Conservation (phyloP, 2,329 filamentous ascomycete species). For the Myriosclerotinia duriaeana region DNA sequence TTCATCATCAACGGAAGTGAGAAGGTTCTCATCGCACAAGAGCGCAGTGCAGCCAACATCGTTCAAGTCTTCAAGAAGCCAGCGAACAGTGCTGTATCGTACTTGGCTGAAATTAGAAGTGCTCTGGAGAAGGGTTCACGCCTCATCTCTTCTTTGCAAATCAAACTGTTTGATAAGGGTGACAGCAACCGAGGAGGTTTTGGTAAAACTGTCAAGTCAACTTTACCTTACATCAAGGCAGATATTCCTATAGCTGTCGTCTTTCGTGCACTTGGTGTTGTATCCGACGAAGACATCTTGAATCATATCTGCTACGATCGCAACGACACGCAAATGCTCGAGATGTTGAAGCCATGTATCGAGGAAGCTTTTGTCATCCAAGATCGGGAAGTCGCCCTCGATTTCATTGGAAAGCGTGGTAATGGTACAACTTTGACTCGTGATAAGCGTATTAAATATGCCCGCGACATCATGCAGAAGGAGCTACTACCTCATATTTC, state of each 20-base stretch:
- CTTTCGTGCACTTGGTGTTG: conserved; percentile 91
- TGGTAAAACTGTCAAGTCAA: conserved; percentile 85
- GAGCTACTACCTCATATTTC: conserved; percentile 96
- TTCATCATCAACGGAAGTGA: conserved; percentile 99
- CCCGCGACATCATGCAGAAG: conserved; percentile 93
- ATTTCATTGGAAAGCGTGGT: conserved; percentile 93
- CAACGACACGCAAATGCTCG: conserved; percentile 93
- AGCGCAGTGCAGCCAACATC: conserved; percentile 96
- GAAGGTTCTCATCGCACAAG: conserved; percentile 96
- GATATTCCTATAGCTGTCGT: conserved; percentile 94
- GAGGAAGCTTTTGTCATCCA: conserved; percentile 97
- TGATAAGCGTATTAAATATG: conserved; percentile 88
- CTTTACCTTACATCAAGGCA: conserved; percentile 87
- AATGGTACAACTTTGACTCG: conserved; percentile 71
- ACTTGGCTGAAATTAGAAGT: conserved; percentile 93
- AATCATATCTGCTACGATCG: conserved; percentile 97
- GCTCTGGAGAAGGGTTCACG: conserved; percentile 94
- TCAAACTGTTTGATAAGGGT: conserved; percentile 87
- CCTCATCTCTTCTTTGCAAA: conserved; percentile 85
- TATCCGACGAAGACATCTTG: conserved; percentile 96
- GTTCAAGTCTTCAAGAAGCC: conserved; percentile 99
- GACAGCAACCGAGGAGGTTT: conserved; percentile 76
- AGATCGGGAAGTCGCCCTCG: conserved; percentile 88
- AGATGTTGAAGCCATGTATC: conserved; percentile 95
- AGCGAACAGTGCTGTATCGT: conserved; percentile 84